Base-by-base conservation (phyloP, 1,284 basidiomycete species). In the Ceratobasidium theobromae region DNA sequence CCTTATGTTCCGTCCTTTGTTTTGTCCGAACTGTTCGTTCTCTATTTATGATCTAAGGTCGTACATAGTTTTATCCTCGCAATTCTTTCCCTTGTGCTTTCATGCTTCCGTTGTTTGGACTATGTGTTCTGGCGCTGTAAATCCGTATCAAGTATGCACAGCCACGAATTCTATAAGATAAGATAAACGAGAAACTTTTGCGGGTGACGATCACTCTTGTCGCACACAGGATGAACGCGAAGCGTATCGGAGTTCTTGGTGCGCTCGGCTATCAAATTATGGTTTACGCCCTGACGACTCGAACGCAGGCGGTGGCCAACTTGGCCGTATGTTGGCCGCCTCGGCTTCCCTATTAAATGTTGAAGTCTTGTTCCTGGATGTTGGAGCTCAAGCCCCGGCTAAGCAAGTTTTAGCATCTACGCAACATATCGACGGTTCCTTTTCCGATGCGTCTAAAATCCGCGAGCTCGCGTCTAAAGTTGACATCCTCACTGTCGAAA, bases 251-350 rank as follows among this genome's bases (percentile, higher is more conserved):
- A 16, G 58, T 62, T 32, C 46, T 62, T 18, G 58, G 58, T 62
- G 46, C 40, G 58, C 41, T 38, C 23, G 16, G n/a, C 8, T 4
- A 21, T 33, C 41, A 4, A 58, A 14, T n/a, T 25, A 18, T 27
- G 14, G 23, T 48, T 45, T 8, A 46, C 35, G 21, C 28, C 2
- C 46, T 38, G 32, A 51, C n/a, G 18, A 16, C 12, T 49, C 33
- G 40, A 62, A 46, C 16, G n/a, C 71, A 94, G 96, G 96, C 72
- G 97, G 96, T 53, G 96, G 96, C 72, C 96, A 99, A 78, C 86
- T 99, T 16, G 97, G 97, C 51, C 93, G 97, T 45, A 98, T 99
- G 96, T 85, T 99, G 41, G 92, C 89, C 8, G 89, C 91, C 53
- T 89, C 96, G 0, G 96, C 96, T 0, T 88, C 94, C 9, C 82